Conservation (phyloP, 306 rosid genomes). For the Prunus armeniaca region DNA sequence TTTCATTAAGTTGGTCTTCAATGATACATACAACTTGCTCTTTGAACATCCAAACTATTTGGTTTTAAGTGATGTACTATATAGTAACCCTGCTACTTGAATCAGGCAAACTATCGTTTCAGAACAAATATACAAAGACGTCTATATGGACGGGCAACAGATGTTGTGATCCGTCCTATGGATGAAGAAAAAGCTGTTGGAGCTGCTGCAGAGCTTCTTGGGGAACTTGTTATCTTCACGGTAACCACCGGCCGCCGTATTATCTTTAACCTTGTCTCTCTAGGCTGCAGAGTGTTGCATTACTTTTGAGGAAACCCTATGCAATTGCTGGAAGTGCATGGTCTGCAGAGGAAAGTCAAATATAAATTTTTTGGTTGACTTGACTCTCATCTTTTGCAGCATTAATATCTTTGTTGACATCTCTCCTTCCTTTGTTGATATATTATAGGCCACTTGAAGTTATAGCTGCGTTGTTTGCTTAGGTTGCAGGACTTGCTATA, state of each 20-base stretch:
- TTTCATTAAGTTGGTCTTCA: no score
- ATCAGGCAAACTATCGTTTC: constrained; percentile 11
- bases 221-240: constrained; percentile 15
- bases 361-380: background rate
- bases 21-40: background rate
- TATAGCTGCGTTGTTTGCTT: background rate
- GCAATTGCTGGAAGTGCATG: background rate
- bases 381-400: background rate
- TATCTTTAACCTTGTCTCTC: background rate
- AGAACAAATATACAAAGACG: constrained; percentile 3
- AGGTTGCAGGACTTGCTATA: constrained; percentile 13
- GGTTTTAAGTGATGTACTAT: background rate
- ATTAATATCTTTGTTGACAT: background rate
- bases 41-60: background rate
- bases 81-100: background rate
- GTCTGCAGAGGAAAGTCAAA: no score
- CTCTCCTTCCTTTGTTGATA: background rate
- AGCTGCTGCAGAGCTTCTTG: constrained; percentile 6
- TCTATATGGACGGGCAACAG: constrained; percentile 4
- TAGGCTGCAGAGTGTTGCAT: background rate
- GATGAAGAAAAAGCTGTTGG: constrained; percentile 16
- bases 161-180: constrained; percentile 8
- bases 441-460: background rate
- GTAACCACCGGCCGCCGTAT: background rate
- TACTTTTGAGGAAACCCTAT: background rate